Percentiles rank a stretch among this genome's conserved stretches.
These are phyloP conservation scores for Ilex paraguariensis DNA, from an alignment of 305 asterid genomes.

Conservation along the genomic window DNA sequence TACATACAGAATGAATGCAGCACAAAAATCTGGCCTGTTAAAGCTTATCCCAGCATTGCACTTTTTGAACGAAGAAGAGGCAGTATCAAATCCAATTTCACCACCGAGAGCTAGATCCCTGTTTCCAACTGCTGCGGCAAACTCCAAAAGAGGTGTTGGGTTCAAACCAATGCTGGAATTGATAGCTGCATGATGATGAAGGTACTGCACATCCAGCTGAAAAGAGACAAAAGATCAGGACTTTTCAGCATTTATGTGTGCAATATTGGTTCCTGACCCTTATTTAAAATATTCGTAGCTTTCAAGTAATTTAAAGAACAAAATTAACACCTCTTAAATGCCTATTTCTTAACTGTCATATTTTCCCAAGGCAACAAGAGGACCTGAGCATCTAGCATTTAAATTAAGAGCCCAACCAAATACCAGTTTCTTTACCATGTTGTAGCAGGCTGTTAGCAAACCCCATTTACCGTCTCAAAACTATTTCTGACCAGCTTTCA, in stretches of 20 bases:
- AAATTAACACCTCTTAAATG: too few species aligned
- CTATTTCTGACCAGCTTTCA: background rate
- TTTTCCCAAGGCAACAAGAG: too few species aligned
- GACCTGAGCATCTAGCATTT: too few species aligned
- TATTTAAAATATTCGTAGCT: background rate
- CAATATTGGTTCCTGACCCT: background rate
- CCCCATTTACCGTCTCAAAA: too few species aligned
- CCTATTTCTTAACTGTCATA: too few species aligned
- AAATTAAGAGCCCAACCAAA: background rate
- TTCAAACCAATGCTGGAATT: constrained; percentile 74
- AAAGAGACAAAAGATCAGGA: constrained; percentile 11
- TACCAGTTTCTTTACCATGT: background rate
- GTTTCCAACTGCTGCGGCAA: constrained; percentile 73
- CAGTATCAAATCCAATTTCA: constrained; percentile 66
- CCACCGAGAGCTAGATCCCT: constrained; percentile 65
- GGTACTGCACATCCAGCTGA: constrained; percentile 78
- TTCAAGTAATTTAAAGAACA: background rate
- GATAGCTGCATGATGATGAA: constrained; percentile 64
- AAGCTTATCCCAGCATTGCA: constrained; percentile 76
- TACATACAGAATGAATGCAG: constrained; percentile 64
- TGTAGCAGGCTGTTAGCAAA: background rate
- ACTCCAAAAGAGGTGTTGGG: constrained; percentile 72
- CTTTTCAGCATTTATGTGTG: background rate
- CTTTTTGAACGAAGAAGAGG: constrained; percentile 70
- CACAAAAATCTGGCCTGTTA: constrained; percentile 71